Evolutionary conservation across 208 protist genomes (phyloP).

Genomic region (Trypanosoma caninum): DNA sequence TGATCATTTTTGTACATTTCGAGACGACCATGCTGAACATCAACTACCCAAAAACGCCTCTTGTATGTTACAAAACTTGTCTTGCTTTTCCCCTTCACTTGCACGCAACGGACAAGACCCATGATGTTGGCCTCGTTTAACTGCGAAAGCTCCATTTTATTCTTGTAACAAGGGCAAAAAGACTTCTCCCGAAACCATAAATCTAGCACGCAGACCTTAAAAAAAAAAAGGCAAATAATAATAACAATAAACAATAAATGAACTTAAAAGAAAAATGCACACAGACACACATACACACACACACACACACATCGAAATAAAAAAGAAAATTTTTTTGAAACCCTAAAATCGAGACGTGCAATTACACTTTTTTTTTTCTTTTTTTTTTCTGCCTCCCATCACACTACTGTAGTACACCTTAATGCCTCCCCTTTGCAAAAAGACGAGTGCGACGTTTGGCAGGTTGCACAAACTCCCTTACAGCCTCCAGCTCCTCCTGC

Average conservation of each 20-base stretch:
- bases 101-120: slow-evolving; percentile 63
- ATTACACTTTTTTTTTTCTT: not conserved
- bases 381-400: not conserved
- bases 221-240: slow-evolving; percentile 8
- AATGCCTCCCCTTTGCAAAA: slow-evolving; percentile 34
- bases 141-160: slow-evolving; percentile 17
- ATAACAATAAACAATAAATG: not conserved
- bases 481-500: slow-evolving; percentile 29
- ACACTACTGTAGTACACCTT: not conserved
- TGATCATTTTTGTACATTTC: slow-evolving; percentile 90
- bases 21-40: slow-evolving; percentile 39
- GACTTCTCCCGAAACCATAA: not conserved
- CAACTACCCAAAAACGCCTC: slow-evolving; percentile 82
- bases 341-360: too few species aligned
- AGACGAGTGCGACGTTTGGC: slow-evolving; percentile 66
- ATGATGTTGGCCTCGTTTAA: slow-evolving; percentile 33
- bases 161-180: not conserved
- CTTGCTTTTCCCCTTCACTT: slow-evolving; percentile 43
- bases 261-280: not conserved
- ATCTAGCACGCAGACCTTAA: not conserved
- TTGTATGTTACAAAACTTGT: slow-evolving; percentile 54
- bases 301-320: slow-evolving; percentile 2
- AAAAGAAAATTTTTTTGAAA: not conserved
- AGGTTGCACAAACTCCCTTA: slow-evolving; percentile 38
- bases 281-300: not conserved